These are phyloP conservation scores for Aspergillus hortae DNA, from an alignment of 2,329 filamentous ascomycete genomes.

Conservation along the genomic window DNA sequence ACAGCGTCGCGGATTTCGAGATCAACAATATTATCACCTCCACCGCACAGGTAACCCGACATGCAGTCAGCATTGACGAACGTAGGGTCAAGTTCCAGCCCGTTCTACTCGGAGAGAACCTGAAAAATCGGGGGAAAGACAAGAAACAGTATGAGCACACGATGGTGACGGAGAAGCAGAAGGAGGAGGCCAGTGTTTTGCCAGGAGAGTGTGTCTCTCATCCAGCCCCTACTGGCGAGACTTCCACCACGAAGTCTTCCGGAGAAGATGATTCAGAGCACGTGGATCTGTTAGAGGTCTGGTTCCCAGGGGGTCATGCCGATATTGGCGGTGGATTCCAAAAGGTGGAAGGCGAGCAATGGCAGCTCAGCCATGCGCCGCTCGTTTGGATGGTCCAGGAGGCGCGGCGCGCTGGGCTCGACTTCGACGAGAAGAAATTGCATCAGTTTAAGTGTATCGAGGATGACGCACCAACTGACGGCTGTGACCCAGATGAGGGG, in stretches of 20 bases:
- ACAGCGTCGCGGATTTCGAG: no score
- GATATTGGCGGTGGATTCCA: conserved; percentile 78
- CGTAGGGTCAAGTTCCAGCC: conserved; percentile 2
- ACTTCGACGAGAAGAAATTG: conserved; percentile 67
- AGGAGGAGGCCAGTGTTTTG: no score
- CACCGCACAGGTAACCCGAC: conserved; percentile 41
- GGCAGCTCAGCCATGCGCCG: conserved; percentile 63
- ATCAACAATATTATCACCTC: conserved; percentile 29
- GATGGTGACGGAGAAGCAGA: no score
- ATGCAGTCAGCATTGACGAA: conserved; percentile 7
- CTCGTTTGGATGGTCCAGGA: conserved; percentile 68
- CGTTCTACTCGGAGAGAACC: conserved; percentile 47
- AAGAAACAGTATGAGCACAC: conserved; percentile 9
- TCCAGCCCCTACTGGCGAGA: no score
- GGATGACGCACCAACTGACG: no score
- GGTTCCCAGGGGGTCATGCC: conserved; percentile 72
- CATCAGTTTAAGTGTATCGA: conserved; percentile 60
- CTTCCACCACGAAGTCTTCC: conserved; percentile 2
- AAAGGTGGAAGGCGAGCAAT: conserved; percentile 50
- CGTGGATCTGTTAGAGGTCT: conserved; percentile 71
- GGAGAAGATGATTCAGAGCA: conserved; percentile 28
- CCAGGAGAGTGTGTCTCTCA: no score
- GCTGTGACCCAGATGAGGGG: conserved; percentile 29
- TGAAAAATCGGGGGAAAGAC: conserved; percentile 26
- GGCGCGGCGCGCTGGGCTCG: conserved; percentile 62